phyloP scores from a whole-genome alignment of 805 yeast genomes.

The Candida parachauliodes region DNA sequence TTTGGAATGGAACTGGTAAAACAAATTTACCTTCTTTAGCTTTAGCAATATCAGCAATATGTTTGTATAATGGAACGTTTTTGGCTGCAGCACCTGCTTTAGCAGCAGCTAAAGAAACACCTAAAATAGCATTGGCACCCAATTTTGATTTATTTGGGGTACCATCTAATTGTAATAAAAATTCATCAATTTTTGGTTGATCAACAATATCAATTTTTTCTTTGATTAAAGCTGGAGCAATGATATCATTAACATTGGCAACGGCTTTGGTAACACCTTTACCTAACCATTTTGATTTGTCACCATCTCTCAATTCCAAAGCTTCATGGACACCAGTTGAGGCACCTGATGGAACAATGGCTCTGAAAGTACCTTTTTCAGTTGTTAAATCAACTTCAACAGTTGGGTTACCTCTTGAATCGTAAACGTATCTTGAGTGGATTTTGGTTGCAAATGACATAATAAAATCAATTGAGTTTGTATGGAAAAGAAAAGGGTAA shows the following conservation, averaged over 20 bases:
- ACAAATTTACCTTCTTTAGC: constrained; percentile 78
- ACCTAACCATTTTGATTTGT: constrained; percentile 96
- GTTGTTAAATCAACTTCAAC: constrained; percentile 97
- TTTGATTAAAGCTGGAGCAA: constrained; percentile 89
- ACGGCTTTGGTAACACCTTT: constrained; percentile 98
- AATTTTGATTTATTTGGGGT: constrained; percentile 95
- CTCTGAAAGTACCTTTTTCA: constrained; percentile 88
- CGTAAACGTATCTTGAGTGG: constrained; percentile 96
- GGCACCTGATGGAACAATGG: constrained; percentile 99
- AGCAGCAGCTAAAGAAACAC: constrained; percentile 96
- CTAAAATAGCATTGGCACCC: constrained; percentile 98
- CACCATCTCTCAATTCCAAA: constrained; percentile 96
- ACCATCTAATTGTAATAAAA: constrained; percentile 86
- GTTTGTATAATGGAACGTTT: constrained; percentile 89
- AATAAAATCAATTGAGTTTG: constrained; percentile 6
- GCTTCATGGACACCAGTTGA: constrained; percentile 99
- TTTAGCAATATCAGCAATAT: constrained; percentile 77
- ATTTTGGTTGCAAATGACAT: constrained; percentile 51
- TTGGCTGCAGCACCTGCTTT: constrained; percentile 98
- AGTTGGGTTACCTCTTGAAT: constrained; percentile 99
- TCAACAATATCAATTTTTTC: constrained; percentile 79
- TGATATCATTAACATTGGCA: constrained; percentile 88
- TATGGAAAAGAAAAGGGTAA: constrained; percentile 5
- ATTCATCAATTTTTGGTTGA: constrained; percentile 84
- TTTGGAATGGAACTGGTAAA: constrained; percentile 98